Evolutionary conservation across 345 rosid genomes (phyloP).

Genomic region (Angophora floribunda): DNA sequence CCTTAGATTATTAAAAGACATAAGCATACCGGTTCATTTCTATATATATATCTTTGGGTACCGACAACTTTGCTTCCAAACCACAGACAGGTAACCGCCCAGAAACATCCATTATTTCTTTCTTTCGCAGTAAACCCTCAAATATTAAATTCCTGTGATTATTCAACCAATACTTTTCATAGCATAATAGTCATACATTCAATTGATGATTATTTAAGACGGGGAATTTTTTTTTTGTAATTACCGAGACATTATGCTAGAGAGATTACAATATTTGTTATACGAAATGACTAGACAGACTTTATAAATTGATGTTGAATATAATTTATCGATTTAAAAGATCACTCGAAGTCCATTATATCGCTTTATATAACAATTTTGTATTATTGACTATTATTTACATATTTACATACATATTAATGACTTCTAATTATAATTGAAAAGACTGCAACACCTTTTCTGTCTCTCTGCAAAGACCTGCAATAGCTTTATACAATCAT

Average conservation of each 20-base stretch:
- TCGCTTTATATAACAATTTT: neutral
- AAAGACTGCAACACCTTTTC: neutral
- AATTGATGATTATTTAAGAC: neutral
- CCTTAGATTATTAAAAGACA: neutral
- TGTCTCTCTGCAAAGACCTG: neutral
- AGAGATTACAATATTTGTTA: neutral
- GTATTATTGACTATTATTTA: neutral
- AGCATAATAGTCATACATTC: neutral
- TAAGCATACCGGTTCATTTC: neutral
- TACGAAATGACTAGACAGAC: neutral
- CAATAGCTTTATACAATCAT: neutral
- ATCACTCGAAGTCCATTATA: neutral
- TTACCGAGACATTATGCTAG: neutral
- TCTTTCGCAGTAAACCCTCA: neutral
- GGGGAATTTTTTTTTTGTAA: neutral
- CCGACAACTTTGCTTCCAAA: neutral
- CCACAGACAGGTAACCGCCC: neutral
- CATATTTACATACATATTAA: neutral
- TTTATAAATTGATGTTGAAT: neutral
- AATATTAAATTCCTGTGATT: neutral
- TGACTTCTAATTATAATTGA: neutral
- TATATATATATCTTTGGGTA: neutral
- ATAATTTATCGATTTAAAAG: neutral
- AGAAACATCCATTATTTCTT: neutral
- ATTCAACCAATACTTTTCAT: neutral